Evolutionary conservation across 2,329 filamentous ascomycete species (phyloP), one percentile per base, ranked within the genome.

Genomic region (Xylaria sp.): DNA sequence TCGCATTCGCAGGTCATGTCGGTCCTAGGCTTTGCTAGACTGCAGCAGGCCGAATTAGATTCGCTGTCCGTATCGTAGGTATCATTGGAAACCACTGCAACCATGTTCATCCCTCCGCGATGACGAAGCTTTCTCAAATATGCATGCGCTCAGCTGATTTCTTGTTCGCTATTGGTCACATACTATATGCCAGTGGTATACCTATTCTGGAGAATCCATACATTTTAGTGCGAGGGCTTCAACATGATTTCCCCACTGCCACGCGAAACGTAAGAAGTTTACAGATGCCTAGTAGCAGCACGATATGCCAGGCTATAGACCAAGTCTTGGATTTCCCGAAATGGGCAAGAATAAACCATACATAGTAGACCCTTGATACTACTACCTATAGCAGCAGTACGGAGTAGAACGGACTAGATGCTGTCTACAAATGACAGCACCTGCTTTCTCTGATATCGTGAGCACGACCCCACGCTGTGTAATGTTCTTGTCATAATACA

Each of bases 121-220:
- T 68, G 66, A 66, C 62, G 66, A 68, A 63, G 57, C 57, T 38
- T 66, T 55, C 53, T 47, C 54, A 50, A 63, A 59, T 51, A 45
- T 65, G 58, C 62, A 66, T 51, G 49, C 29, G 22, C 58, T 36
- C 27, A 44, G 59, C 65, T 53, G 17, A 15, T 60, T 38, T 50
- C 42, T 42, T 5, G 38, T 22, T 57, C 17, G 38, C 65, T 44
- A 56, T 36, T 58, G 44, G 65, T 36, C 44, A 15, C 45, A 61
- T 61, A 45, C 51, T 29, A 29, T 53, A 49, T 61, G 42, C 27
- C 51, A 54, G 39, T 44, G 50, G 31, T 22, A 47, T 47, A 54
- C 38, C 49, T 54, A 22, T 49, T 57, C 20, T 9, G 39, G 47
- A 29, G 6, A 15, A 53, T 44, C 50, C 57, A 38, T 59, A 20